Evolutionary conservation across 2,329 filamentous ascomycete species (phyloP).

Genomic region (Hymenoscyphus linearis): DNA sequence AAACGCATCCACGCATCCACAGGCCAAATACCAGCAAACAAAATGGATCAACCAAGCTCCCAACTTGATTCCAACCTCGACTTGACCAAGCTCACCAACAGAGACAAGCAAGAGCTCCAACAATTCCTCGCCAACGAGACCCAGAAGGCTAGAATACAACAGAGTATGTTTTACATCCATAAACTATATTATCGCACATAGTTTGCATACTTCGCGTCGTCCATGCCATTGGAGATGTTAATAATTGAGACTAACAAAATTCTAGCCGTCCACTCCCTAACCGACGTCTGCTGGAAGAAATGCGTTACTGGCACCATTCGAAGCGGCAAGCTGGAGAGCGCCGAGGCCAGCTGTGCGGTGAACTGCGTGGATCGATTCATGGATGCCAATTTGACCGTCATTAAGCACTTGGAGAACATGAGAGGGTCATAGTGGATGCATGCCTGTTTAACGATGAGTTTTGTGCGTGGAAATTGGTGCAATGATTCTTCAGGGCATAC

Average conservation of each 20-base stretch:
- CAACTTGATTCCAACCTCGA: slow-evolving; percentile 43
- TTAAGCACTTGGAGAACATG: slow-evolving; percentile 74
- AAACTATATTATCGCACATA: background rate
- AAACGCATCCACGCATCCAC: too few species aligned
- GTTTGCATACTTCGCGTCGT: background rate
- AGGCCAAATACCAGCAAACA: background rate
- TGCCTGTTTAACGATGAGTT: too few species aligned
- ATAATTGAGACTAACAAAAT: slow-evolving; percentile 31
- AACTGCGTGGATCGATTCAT: slow-evolving; percentile 95
- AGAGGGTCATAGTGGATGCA: slow-evolving; percentile 29
- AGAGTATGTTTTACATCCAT: slow-evolving; percentile 36
- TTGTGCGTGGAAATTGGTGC: background rate
- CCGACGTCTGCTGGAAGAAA: slow-evolving; percentile 89
- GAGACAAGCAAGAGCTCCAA: slow-evolving; percentile 82
- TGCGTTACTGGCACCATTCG: slow-evolving; percentile 75
- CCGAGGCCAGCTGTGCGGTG: slow-evolving; percentile 76
- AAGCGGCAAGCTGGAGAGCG: slow-evolving; percentile 64
- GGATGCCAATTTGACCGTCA: slow-evolving; percentile 79
- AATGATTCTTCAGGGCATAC: background rate
- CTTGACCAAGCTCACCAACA: slow-evolving; percentile 68
- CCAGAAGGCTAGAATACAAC: slow-evolving; percentile 68
- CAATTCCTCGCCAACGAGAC: slow-evolving; percentile 79
- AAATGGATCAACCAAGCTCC: slow-evolving; percentile 26
- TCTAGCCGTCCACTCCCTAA: slow-evolving; percentile 58
- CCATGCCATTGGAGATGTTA: background rate